Percentiles rank a stretch among this genome's conserved stretches.
phyloP scores from a whole-genome alignment of 371 early-diverging fungal species.

The Ordospora pajunii region DNA sequence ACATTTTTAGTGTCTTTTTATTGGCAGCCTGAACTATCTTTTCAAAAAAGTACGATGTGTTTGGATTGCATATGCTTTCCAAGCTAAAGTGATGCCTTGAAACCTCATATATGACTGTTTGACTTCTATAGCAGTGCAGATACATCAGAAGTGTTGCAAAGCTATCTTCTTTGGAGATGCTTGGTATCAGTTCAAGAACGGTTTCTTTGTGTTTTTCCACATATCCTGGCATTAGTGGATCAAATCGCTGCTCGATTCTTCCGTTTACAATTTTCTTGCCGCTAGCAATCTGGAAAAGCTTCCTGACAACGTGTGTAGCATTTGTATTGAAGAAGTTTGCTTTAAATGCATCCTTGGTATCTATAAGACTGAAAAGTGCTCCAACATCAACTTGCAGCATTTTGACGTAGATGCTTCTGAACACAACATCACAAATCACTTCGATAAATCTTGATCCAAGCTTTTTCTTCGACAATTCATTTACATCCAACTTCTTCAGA shows the following conservation, averaged over 20 bases:
- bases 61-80: conserved; percentile 9
- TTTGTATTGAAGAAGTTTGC: conserved; percentile 5
- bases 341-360: neutral
- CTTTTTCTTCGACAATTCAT: conserved; percentile 23
- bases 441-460: conserved; percentile 41
- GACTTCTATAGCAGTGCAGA: conserved; percentile 9
- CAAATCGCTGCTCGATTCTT: neutral
- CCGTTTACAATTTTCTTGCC: conserved; percentile 19
- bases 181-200: neutral
- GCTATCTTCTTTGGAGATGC: conserved; percentile 7
- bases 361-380: neutral
- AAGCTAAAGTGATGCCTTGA: neutral
- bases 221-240: neutral
- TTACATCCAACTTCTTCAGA: conserved; percentile 16
- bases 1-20: conserved; percentile 12
- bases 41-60: conserved; percentile 50
- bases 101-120: conserved; percentile 1
- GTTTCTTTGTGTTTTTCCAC: neutral
- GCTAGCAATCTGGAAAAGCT: conserved; percentile 9
- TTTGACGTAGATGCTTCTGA: conserved; percentile 2
- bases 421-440: conserved; percentile 7
- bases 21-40: conserved; percentile 27
- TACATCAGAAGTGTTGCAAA: conserved; percentile 26
- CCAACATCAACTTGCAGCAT: neutral
- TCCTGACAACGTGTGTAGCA: conserved; percentile 39